phyloP scores from a whole-genome alignment of 192 early-diverging fungal species.

The Entophlyctis luteolus region DNA sequence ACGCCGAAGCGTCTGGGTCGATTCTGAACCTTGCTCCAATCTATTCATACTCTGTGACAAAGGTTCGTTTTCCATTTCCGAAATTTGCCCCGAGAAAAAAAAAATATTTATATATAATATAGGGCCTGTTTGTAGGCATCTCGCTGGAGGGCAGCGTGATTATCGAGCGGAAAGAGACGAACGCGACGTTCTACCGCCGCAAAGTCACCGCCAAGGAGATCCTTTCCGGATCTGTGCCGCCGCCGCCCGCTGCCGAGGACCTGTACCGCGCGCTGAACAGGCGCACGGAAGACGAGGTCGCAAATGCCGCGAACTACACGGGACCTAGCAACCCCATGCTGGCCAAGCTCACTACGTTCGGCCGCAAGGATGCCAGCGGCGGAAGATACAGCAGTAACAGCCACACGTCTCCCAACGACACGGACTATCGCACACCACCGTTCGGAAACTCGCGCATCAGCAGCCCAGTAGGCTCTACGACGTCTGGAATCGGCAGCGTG shows the following conservation, averaged over 20 bases:
- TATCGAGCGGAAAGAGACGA: conserved; percentile 86
- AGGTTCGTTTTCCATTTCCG: conserved; percentile 10
- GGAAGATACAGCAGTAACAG: neutral
- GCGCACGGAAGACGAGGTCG: conserved; percentile 22
- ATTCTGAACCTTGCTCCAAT: conserved; percentile 80
- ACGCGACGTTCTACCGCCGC: conserved; percentile 78
- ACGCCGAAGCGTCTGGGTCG: conserved; percentile 82
- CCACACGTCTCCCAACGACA: neutral
- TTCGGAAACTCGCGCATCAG: no score
- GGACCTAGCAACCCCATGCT: no score
- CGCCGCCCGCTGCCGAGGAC: conserved; percentile 78
- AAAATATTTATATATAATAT: no score
- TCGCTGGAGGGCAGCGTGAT: conserved; percentile 89
- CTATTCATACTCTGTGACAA: conserved; percentile 73
- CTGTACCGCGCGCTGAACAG: conserved; percentile 65
- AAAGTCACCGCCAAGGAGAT: conserved; percentile 74
- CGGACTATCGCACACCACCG: neutral
- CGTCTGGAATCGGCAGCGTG: no score
- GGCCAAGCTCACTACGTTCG: neutral
- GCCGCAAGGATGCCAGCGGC: neutral
- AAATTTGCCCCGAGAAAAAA: no score
- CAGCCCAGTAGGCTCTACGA: neutral
- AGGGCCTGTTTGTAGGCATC: conserved; percentile 89
- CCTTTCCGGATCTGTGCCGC: conserved; percentile 67
- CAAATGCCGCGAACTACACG: neutral